A percentile compares a stretch with the other conserved stretches of the same genome.
These are phyloP conservation scores for Stropharia rugosoannulata DNA, from an alignment of 768 basidiomycete genomes.

Conservation along the genomic window DNA sequence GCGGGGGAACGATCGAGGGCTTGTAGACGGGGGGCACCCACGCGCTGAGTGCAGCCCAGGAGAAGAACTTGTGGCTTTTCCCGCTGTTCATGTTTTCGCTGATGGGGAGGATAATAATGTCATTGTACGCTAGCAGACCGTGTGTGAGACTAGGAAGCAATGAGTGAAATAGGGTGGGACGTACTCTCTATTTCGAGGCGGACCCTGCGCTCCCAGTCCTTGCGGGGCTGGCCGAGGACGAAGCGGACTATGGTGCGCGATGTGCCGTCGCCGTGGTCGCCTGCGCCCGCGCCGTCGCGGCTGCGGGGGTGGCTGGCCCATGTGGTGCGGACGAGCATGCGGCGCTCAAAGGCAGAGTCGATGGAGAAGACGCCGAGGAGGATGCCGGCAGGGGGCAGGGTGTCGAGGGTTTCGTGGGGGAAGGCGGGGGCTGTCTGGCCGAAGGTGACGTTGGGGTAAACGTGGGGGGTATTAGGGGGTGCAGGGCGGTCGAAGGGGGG, in stretches of 20 bases:
- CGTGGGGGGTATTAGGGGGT: constrained; percentile 34
- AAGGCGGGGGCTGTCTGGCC: constrained; percentile 44
- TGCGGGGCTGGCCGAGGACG: constrained; percentile 81
- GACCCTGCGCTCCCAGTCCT: constrained; percentile 76
- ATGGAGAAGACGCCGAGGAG: constrained; percentile 90
- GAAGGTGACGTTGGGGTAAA: constrained; percentile 37
- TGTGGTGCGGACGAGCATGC: constrained; percentile 84
- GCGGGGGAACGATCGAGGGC: constrained; percentile 42
- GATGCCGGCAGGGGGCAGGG: constrained; percentile 79
- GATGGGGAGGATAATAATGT: constrained; percentile 81
- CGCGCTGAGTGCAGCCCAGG: constrained; percentile 88
- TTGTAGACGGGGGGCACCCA: constrained; percentile 83
- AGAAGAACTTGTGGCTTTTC: constrained; percentile 89
- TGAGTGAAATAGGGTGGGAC: constrained; percentile 26
- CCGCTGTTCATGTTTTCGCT: constrained; percentile 96
- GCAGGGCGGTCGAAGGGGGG: constrained; percentile 43
- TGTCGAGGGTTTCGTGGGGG: constrained; percentile 71
- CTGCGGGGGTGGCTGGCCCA: constrained; percentile 87
- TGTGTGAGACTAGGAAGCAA: constrained; percentile 11
- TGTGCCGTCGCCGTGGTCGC: constrained; percentile 71
- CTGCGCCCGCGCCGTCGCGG: constrained; percentile 66
- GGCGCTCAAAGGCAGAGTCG: constrained; percentile 80
- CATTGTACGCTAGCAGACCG: constrained; percentile 65
- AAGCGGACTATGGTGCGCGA: constrained; percentile 88
- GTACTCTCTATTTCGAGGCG: constrained; percentile 89